phyloP scores from a whole-genome alignment of 257 asterid species.

The Solanum arcanum region DNA sequence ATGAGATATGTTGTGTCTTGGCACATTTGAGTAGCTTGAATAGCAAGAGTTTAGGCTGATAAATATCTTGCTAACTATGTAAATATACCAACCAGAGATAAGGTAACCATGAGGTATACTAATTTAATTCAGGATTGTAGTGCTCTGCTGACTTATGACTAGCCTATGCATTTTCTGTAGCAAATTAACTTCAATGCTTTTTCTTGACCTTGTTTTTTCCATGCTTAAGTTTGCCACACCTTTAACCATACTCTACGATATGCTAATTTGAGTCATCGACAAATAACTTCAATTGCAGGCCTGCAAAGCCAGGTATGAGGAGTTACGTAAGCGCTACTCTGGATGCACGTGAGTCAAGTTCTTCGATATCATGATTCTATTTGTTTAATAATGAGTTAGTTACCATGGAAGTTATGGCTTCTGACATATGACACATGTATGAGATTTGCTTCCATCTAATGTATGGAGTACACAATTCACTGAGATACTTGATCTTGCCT shows the following conservation, averaged over 20 bases:
- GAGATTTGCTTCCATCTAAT: not conserved
- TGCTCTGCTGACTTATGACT: not conserved
- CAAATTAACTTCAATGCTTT: not conserved
- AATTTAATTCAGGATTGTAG: not conserved
- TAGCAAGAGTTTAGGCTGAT: not conserved
- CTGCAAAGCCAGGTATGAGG: slow-evolving; percentile 75
- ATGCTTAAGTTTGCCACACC: not conserved
- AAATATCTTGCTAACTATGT: not conserved
- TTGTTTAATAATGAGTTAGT: not conserved
- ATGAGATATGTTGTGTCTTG: not conserved
- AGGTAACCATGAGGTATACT: not conserved
- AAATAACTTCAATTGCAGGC: slow-evolving; percentile 36
- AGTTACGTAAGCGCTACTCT: slow-evolving; percentile 50
- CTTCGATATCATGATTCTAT: not conserved
- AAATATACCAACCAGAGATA: not conserved
- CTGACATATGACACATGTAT: not conserved
- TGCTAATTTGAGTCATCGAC: not conserved
- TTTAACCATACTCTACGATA: not conserved
- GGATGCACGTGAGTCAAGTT: slow-evolving; percentile 53
- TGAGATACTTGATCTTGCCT: not conserved
- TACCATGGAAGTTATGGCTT: not conserved
- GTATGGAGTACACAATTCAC: not conserved
- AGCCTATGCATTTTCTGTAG: not conserved
- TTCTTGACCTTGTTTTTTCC: not conserved
- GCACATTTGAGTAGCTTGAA: not conserved